phyloP scores from a whole-genome alignment of 2,329 filamentous ascomycete species.

The Dendryphion nanum region DNA sequence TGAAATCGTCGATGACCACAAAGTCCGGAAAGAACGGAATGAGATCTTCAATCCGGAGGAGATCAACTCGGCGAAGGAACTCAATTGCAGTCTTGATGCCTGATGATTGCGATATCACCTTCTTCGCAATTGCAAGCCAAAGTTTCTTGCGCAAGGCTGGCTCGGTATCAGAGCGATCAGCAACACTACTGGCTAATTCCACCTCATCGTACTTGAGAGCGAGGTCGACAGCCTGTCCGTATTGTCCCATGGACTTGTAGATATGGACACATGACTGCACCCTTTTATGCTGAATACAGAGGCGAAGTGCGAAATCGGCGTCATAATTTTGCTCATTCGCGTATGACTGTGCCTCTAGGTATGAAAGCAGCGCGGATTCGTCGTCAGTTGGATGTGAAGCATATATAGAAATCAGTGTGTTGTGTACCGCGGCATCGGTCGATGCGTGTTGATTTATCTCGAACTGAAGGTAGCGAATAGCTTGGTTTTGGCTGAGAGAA shows the following conservation, averaged over 20 bases:
- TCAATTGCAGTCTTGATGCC: constrained; percentile 87
- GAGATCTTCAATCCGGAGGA: constrained; percentile 91
- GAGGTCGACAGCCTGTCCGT: constrained; percentile 87
- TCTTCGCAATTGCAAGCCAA: constrained; percentile 92
- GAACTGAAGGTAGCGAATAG: constrained; percentile 88
- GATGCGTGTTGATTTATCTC: constrained; percentile 85
- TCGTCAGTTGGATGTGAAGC: constrained; percentile 81
- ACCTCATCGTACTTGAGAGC: constrained; percentile 87
- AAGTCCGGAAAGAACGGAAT: constrained; percentile 99
- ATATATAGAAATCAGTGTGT: constrained; percentile 94
- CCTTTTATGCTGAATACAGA: constrained; percentile 92
- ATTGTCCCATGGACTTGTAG: constrained; percentile 95
- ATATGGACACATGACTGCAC: constrained; percentile 96
- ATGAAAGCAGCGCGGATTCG: constrained; percentile 80
- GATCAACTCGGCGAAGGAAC: constrained; percentile 85
- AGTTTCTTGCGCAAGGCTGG: constrained; percentile 83
- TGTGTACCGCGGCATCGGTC: constrained; percentile 84
- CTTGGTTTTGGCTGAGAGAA: constrained; percentile 74
- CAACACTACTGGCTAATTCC: constrained; percentile 84
- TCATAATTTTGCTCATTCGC: constrained; percentile 80
- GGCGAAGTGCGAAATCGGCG: constrained; percentile 89
- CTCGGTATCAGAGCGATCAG: constrained; percentile 78
- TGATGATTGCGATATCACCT: constrained; percentile 81
- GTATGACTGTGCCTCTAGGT: constrained; percentile 81
- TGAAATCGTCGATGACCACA: constrained; percentile 98